A percentile compares a stretch with the other conserved stretches of the same genome.
Evolutionary conservation across 2,329 filamentous ascomycete genomes (phyloP).

Genomic region (Fusarium annulatum): DNA sequence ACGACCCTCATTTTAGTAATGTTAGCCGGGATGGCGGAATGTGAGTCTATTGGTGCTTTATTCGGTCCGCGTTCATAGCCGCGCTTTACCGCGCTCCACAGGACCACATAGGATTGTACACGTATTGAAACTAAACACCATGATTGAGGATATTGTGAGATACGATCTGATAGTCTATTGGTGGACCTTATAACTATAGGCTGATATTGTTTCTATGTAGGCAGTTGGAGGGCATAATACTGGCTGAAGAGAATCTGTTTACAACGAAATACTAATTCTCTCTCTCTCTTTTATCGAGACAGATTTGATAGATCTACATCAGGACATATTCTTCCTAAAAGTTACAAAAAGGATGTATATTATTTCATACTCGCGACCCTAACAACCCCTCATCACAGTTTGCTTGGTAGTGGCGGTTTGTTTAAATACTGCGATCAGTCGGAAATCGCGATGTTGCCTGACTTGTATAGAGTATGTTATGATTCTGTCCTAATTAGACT

Average conservation of each 20-base stretch:
- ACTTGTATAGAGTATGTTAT: not conserved
- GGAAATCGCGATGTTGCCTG: not conserved
- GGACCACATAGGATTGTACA: conserved; percentile 29
- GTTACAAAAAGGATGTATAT: fast-evolving
- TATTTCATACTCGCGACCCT: too few relatives aligned
- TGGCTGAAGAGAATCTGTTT: not conserved
- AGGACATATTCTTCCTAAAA: not conserved
- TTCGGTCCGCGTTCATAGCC: conserved; percentile 39
- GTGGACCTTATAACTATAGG: too few relatives aligned
- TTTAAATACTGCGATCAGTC: fast-evolving
- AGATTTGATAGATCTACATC: too few relatives aligned
- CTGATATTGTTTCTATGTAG: too few relatives aligned
- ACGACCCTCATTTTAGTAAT: conserved; percentile 10
- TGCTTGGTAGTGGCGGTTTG: fast-evolving
- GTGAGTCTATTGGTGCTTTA: conserved; percentile 8
- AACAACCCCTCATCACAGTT: fast-evolving
- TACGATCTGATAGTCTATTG: not conserved
- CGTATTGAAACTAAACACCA: not conserved
- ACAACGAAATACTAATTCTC: not conserved
- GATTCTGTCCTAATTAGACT: too few relatives aligned
- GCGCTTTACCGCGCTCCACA: conserved; percentile 42
- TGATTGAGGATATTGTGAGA: not conserved
- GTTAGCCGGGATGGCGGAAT: conserved; percentile 35
- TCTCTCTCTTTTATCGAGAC: not conserved
- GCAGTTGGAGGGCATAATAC: too few relatives aligned